Evolutionary conservation across 148 eudicot genomes (phyloP), one percentile per base, ranked within the genome.

Genomic region (Silene conica): DNA sequence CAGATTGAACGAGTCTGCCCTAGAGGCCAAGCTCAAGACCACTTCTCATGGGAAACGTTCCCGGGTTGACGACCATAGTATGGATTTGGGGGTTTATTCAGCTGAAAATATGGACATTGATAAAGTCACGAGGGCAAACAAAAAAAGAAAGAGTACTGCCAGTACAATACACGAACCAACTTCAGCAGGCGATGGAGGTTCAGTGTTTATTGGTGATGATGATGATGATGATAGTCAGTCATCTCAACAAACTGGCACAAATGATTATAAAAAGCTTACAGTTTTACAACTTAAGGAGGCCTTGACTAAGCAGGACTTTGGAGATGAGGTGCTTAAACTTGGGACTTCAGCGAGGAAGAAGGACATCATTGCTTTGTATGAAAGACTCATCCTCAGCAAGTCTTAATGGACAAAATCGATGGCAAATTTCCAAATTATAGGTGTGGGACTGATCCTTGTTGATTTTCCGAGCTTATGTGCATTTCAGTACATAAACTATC

Each of bases 311-410:
- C 87, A 85, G 38, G 84, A 90, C 70, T 89, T 95, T 69, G 99
- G 99, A 0, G 92, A 81, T 50, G 89, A 95, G 86, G 80, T 95
- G 74, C 86, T 92, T 72, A 87, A 87, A 74, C 79, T 95, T 83
- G 89, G 77, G 88, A 85, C 86, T 59, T 84, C 89, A 0, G 86
- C 94, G 0, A 84, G 73, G 82, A 95, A 92, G 86, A 92, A 88
- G 78, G 96, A 92, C 16, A 82, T 88, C 52, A 38, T 95, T 50
- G 89, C 97, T 65, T 84, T 95, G 67, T 95, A 95, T 54, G 99
- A 95, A 76, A 90, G 81, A 74, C 83, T 78, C 63, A 85, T 95
- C 65, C 83, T 92, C 16, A 83, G 86, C 75, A 90, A 86, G 74
- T 82, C 79, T 3, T 89, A 84, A 77, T 76, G 54, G 48, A 13